Conservation (phyloP, 305 asterid species). For the Stenogyne calaminthoides region DNA sequence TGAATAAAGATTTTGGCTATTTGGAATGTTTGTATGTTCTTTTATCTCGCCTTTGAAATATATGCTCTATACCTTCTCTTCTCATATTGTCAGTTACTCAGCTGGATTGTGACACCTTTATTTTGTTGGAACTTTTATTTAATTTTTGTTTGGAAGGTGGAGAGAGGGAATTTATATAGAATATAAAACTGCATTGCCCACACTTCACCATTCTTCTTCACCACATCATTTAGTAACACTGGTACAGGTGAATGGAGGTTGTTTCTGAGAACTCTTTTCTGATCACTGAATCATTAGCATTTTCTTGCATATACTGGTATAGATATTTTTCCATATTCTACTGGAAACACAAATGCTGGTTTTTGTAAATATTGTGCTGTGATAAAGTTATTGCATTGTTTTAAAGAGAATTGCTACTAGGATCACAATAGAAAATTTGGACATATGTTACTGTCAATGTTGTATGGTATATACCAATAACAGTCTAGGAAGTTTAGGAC, state of each 20-base stretch:
- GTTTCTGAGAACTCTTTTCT: slow-evolving; percentile 22
- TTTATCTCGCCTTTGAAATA: slow-evolving; percentile 8
- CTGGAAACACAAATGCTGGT: not conserved
- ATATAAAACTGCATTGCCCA: not conserved
- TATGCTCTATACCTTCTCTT: slow-evolving; percentile 14
- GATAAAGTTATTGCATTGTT: slow-evolving; percentile 1
- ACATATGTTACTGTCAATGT: not conserved
- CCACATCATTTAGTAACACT: slow-evolving; percentile 9
- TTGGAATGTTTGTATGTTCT: not conserved
- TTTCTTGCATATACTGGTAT: slow-evolving; percentile 4
- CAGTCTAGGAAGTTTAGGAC: slow-evolving; percentile 1
- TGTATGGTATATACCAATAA: not conserved
- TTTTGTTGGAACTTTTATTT: not conserved
- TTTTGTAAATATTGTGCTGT: not conserved
- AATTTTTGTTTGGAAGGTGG: not conserved
- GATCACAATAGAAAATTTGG: not conserved
- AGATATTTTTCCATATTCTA: not conserved
- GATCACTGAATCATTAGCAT: slow-evolving; percentile 5
- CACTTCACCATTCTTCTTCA: not conserved
- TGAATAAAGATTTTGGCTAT: slow-evolving; percentile 6
- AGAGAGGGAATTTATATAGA: not conserved
- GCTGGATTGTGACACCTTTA: slow-evolving; percentile 3
- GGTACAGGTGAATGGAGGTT: slow-evolving; percentile 2
- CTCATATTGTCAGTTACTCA: slow-evolving; percentile 4
- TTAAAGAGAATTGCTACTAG: slow-evolving; percentile 1